Conservation (phyloP, 805 yeast species). For the Lipomyces chichibuensis region DNA sequence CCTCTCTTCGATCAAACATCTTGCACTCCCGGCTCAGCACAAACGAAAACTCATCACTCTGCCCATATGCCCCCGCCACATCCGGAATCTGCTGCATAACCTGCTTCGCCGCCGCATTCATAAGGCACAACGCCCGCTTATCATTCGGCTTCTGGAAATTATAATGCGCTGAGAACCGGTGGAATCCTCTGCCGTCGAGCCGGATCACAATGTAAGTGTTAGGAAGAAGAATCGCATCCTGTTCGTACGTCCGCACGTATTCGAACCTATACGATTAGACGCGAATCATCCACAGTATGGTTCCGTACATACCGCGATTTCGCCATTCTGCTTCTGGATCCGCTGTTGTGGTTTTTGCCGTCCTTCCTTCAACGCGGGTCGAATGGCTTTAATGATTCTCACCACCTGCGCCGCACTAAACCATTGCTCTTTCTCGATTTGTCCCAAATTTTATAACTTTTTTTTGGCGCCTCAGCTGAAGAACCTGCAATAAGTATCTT, state of each 20-base stretch:
- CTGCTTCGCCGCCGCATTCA: conserved; percentile 77
- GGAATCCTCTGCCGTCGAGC: conserved; percentile 94
- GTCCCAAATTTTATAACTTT: background rate
- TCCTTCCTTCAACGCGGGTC: no score
- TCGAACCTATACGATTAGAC: conserved; percentile 56
- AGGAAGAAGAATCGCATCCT: conserved; percentile 71
- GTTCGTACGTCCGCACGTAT: conserved; percentile 81
- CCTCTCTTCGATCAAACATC: conserved; percentile 79
- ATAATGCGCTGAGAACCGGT: conserved; percentile 70
- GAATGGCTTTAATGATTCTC: background rate
- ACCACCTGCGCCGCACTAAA: background rate
- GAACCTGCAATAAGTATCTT: no score
- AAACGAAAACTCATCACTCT: conserved; percentile 92
- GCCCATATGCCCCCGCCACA: conserved; percentile 83
- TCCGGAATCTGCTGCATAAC: conserved; percentile 71
- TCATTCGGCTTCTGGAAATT: conserved; percentile 89
- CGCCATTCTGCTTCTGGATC: conserved; percentile 20
- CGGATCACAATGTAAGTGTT: conserved; percentile 81
- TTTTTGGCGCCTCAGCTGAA: background rate
- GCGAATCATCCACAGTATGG: background rate
- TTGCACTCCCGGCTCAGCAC: conserved; percentile 64
- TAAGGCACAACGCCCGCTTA: conserved; percentile 67
- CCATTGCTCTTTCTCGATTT: background rate
- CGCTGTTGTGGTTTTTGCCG: background rate
- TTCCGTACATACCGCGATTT: conserved; percentile 25